Evolutionary conservation across 129 eudicot genomes (phyloP).

Genomic region (Sambucus nigra): DNA sequence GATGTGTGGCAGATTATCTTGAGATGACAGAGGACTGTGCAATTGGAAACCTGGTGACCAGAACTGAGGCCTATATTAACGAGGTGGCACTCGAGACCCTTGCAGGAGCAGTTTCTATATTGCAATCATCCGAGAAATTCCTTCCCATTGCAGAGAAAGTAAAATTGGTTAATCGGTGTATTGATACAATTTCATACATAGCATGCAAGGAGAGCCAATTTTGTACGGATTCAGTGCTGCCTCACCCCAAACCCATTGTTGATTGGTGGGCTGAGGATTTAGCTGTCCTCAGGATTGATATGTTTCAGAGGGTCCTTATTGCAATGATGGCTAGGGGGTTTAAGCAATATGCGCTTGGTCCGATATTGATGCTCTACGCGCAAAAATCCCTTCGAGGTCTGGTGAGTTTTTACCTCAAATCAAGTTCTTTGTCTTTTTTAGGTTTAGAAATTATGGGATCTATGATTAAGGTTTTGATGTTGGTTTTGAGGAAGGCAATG

Average conservation of each 20-base stretch:
- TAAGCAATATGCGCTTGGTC: slow-evolving; percentile 81
- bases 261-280: slow-evolving; percentile 99
- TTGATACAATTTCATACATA: slow-evolving; percentile 64
- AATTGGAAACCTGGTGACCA: slow-evolving; percentile 51
- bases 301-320: slow-evolving; percentile 79
- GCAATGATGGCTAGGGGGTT: slow-evolving; percentile 90
- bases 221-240: slow-evolving; percentile 20
- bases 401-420: slow-evolving; percentile 53
- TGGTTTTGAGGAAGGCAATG: too few relatives aligned
- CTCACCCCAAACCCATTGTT: slow-evolving; percentile 40
- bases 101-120: slow-evolving; percentile 47
- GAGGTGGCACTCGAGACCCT: slow-evolving; percentile 70
- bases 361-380: slow-evolving; percentile 84
- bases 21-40: slow-evolving; percentile 68
- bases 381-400: slow-evolving; percentile 93
- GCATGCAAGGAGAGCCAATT: slow-evolving; percentile 65
- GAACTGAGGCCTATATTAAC: slow-evolving; percentile 67
- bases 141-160: slow-evolving; percentile 62
- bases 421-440: background rate
- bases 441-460: too few relatives aligned
- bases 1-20: slow-evolving; percentile 45
- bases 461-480: too few relatives aligned
- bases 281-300: slow-evolving; percentile 61
- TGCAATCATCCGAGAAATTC: slow-evolving; percentile 48
- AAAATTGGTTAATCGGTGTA: slow-evolving; percentile 58